Evolutionary conservation across 306 rosid species (phyloP).

Genomic region (Medicago arabica): DNA sequence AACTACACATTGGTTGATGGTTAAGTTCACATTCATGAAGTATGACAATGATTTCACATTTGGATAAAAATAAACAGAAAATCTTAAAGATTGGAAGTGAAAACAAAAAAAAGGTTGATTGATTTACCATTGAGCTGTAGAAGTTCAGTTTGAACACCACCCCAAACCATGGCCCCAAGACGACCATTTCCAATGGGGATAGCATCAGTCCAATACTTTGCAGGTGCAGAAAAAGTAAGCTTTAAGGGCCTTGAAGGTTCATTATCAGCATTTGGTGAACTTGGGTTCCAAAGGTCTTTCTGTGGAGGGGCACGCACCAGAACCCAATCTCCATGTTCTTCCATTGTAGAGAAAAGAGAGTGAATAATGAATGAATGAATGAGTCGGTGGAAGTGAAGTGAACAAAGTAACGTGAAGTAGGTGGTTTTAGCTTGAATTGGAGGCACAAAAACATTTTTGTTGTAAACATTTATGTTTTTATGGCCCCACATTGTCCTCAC

Average conservation of each 20-base stretch:
- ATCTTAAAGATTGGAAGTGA: background rate
- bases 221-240: constrained; percentile 67
- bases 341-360: constrained; percentile 38
- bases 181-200: constrained; percentile 92
- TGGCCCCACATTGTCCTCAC: background rate
- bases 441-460: background rate
- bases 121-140: constrained; percentile 85
- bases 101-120: background rate
- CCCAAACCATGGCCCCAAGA: constrained; percentile 96
- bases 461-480: background rate
- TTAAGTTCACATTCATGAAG: background rate
- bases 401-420: background rate
- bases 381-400: constrained; percentile 36
- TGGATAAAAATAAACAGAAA: background rate
- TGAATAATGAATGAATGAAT: background rate
- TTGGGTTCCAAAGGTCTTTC: constrained; percentile 68
- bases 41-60: constrained; percentile 1
- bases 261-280: constrained; percentile 23
- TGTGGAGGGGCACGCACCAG: constrained; percentile 50
- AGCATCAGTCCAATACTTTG: constrained; percentile 85
- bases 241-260: constrained; percentile 63
- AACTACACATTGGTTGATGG: too few relatives aligned
- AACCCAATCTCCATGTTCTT: constrained; percentile 62
- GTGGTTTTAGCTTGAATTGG: background rate
- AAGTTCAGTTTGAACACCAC: constrained; percentile 71